Percentiles rank a stretch among this genome's conserved stretches.
phyloP scores from a whole-genome alignment of 225 moss, liverwort and hornwort genomes.

The Pseudisothecium myosuroides region DNA sequence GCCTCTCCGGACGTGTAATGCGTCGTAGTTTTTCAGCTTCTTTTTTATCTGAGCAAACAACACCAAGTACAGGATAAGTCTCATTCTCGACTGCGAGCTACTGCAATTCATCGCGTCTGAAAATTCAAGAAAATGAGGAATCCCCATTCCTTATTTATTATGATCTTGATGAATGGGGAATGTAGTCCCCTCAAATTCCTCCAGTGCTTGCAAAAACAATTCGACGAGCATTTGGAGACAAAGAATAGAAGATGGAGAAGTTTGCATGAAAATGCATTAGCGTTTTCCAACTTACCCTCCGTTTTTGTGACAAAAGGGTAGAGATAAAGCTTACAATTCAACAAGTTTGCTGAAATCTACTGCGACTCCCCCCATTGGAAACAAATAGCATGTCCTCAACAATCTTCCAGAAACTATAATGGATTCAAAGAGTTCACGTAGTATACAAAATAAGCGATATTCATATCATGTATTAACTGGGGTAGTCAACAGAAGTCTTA shows the following conservation, averaged over 20 bases:
- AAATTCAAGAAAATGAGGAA: not conserved
- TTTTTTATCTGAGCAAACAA: slow-evolving; percentile 12
- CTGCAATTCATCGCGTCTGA: not conserved
- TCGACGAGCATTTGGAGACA: not conserved
- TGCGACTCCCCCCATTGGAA: not conserved
- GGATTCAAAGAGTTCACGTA: not conserved
- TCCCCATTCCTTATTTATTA: no score
- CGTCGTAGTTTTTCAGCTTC: slow-evolving; percentile 37
- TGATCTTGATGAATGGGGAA: not conserved
- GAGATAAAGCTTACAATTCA: not conserved
- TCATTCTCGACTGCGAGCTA: not conserved
- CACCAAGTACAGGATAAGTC: not conserved
- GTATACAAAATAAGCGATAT: not conserved
- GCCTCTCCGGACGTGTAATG: slow-evolving; percentile 46
- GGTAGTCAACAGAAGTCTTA: not conserved
- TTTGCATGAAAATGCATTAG: not conserved
- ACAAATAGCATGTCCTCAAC: not conserved
- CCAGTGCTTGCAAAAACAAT: not conserved
- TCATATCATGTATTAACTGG: not conserved
- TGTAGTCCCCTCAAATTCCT: no score
- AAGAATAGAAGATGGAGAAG: not conserved
- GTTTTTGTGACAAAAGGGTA: not conserved
- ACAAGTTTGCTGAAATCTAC: not conserved
- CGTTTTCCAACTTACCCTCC: not conserved
- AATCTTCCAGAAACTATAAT: not conserved